phyloP scores from a whole-genome alignment of 495 filamentous ascomycete species.

The Annulohypoxylon stygium region DNA sequence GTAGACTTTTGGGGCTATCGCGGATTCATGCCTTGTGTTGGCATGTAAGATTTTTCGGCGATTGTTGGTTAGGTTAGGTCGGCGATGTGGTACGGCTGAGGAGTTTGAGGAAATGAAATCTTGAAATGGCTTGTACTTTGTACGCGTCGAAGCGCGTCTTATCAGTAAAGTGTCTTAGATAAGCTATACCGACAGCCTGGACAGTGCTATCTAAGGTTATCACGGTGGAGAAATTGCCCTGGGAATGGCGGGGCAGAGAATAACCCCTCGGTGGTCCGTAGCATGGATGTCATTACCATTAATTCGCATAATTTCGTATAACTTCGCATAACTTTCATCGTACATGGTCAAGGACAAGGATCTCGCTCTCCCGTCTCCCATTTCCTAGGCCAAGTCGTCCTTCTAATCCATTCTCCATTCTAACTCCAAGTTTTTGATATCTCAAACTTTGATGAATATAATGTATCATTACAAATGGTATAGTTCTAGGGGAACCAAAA shows the following conservation, averaged over 20 bases:
- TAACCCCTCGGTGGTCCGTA: conserved; percentile 7
- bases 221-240: not conserved
- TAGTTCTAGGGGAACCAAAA: not conserved
- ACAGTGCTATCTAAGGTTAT: conserved; percentile 6
- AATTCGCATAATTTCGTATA: conserved; percentile 3
- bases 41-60: not conserved
- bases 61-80: not conserved
- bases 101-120: not conserved
- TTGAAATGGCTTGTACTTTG: not conserved
- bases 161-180: conserved; percentile 22
- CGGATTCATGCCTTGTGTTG: not conserved
- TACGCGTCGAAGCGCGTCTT: conserved; percentile 39
- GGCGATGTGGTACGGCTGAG: not conserved
- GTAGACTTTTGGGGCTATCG: too few relatives aligned
- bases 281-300: conserved; percentile 25
- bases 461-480: conserved; percentile 23
- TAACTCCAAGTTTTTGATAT: conserved; percentile 8
- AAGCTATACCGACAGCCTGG: conserved; percentile 5
- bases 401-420: not conserved
- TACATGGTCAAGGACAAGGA: not conserved
- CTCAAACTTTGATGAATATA: not conserved
- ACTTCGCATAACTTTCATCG: conserved; percentile 1
- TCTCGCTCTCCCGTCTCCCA: not conserved
- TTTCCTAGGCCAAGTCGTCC: not conserved
- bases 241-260: conserved; percentile 7